Evolutionary conservation across 2,329 filamentous ascomycete species (phyloP).

Genomic region (Venturia nashicola): DNA sequence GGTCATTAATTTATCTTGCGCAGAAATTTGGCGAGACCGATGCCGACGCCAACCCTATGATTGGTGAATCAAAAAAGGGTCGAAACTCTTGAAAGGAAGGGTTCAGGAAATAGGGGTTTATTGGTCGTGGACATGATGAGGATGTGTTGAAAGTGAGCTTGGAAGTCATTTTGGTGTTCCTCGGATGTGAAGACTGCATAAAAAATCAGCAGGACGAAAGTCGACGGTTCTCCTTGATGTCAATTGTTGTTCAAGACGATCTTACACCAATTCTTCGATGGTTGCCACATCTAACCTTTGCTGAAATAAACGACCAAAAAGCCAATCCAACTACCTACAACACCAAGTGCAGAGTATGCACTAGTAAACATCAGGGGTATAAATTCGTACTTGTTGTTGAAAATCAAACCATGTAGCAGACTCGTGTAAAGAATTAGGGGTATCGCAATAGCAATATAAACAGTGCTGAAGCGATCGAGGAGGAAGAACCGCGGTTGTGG

Average conservation of each 20-base stretch:
- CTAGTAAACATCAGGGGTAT: constrained; percentile 95
- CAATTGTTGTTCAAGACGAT: too few relatives aligned
- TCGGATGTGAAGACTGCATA: too few relatives aligned
- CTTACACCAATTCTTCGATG: too few relatives aligned
- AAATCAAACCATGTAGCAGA: constrained; percentile 68
- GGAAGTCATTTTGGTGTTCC: too few relatives aligned
- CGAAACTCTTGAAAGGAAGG: too few relatives aligned
- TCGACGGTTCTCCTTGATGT: too few relatives aligned
- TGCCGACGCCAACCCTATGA: too few relatives aligned
- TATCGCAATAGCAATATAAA: constrained; percentile 84
- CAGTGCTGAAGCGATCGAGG: constrained; percentile 76
- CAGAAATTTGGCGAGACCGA: not conserved
- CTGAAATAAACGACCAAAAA: constrained; percentile 83
- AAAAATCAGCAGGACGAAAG: too few relatives aligned
- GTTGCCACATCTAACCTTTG: not conserved
- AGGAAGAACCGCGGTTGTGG: constrained; percentile 72
- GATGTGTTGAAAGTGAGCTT: too few relatives aligned
- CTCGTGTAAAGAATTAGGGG: constrained; percentile 85
- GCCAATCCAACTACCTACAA: constrained; percentile 88
- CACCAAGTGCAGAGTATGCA: constrained; percentile 86
- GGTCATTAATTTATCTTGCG: not conserved
- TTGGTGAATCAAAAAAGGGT: too few relatives aligned
- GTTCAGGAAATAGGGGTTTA: too few relatives aligned
- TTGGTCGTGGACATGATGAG: too few relatives aligned
- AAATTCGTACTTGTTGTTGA: constrained; percentile 76